Evolutionary conservation across 352 stramenopile genomes (phyloP), one percentile per base, ranked within the genome.

Genomic region (Phytophthora boehmeriae): DNA sequence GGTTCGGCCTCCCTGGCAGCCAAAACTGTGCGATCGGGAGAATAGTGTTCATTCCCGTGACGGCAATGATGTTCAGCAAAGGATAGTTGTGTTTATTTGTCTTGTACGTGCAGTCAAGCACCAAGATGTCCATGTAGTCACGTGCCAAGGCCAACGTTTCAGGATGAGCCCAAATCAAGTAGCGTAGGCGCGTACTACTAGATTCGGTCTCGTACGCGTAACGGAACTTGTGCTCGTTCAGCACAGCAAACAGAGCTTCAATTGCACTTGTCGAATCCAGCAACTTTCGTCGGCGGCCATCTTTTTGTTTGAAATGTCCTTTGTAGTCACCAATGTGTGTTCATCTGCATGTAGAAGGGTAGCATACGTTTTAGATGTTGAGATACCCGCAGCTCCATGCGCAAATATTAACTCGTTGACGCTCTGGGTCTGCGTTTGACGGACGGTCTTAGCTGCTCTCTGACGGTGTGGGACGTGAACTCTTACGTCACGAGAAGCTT

Each of bases 71-170:
- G 28, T 53, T 64, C 1, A 59, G 30, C 0, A 59, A 14, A 0
- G 48, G 32, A 22, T 45, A 25, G 3, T 42, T n/a, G 44, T 59
- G 35, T 13, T 16, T 20, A 22, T 65, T 59, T 6, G 57, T 53
- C 14, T 65, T 59, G 30, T 65, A 59, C 4, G 47, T 65, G 32
- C 48, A 65, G 32, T 58, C 57, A 0, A 65, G n/a, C 20, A 54
- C 28, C 27, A 65, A 1, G 8, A 65, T 5, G 6, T 41, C 41
- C 49, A 65, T 54, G 34, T 38, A 54, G 8, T 54, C 9, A 4
- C n/a, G 39, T 14, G 47, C 28, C 1, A 65, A 14, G 14, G 39
- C 25, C 9, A 34, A 44, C 0, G 41, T 58, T 5, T 46, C 16
- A 2, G 47, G 48, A 42, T 65, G 49, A 2, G 49, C 39, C 57